Conservation (phyloP, 2,329 filamentous ascomycete genomes). For the Venturia nashicola region DNA sequence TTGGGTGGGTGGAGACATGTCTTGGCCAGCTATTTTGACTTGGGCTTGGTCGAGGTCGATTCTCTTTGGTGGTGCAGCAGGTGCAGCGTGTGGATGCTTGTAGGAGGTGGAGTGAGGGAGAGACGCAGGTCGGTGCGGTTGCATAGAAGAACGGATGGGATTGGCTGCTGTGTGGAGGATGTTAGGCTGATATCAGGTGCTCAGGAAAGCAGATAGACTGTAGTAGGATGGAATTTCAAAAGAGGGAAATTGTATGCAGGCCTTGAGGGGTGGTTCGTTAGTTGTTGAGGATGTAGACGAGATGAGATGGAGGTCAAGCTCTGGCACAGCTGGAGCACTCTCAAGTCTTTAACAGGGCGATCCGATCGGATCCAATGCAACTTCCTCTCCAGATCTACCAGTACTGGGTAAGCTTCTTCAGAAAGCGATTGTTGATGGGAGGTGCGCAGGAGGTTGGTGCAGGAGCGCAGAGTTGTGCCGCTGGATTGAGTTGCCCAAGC, state of each 20-base stretch:
- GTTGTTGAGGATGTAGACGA: not conserved
- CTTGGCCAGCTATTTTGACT: not conserved
- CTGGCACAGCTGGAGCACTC: no score
- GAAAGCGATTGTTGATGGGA: not conserved
- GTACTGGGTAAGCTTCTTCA: no score
- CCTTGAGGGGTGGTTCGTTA: not conserved
- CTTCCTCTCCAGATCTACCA: not conserved
- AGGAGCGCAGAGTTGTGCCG: not conserved
- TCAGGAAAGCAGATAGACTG: not conserved
- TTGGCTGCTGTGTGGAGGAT: not conserved
- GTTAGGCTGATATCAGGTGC: not conserved
- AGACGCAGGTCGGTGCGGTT: not conserved
- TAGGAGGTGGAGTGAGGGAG: not conserved
- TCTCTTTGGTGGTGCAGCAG: not conserved
- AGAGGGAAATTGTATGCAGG: not conserved
- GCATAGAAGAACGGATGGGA: not conserved
- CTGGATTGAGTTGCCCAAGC: not conserved
- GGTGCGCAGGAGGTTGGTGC: not conserved
- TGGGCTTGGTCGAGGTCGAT: not conserved
- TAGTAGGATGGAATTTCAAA: not conserved
- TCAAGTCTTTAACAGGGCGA: not conserved
- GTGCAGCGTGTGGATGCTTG: not conserved
- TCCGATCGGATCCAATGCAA: not conserved
- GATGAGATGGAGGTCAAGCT: not conserved
- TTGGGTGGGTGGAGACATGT: constrained; percentile 3